Base-by-base conservation (phyloP, 2,329 filamentous ascomycete genomes). In the Fusarium stilboides region DNA sequence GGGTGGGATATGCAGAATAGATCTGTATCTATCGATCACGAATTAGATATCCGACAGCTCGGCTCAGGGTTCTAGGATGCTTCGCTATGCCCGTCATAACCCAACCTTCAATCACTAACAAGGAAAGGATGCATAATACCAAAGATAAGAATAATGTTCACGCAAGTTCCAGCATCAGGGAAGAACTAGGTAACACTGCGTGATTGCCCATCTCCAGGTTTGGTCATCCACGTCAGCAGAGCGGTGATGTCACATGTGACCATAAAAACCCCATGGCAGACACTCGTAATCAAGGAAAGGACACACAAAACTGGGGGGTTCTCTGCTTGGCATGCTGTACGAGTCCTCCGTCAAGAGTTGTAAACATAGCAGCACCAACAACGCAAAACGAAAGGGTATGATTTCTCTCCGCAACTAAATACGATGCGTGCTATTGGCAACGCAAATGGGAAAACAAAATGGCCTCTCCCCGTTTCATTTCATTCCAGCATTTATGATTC, bases 341-440 rank as follows among this genome's bases (percentile, higher is more conserved):
- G 22, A 43, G 37, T 19, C 46, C 34, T 24, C 31, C 33, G 22
- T 19, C n/a, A 10, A 12, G 13, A 44, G 19, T 36, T 28, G 17
- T 6, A 51, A n/a, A 17, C 49, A 34, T 13, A 22, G 28, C 9
- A 43, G 12, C 28, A 46, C 24, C 17, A 26, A 49, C 49, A 39
- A 40, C 42, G 50, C 43, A 69, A 65, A 71, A 57, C 56, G 60
- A 62, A 50, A 47, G 64, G 68, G 68, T 70, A 71, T 70, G 65
- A 62, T 65, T 69, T 62, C 61, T 71, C 49, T 59, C 49, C 33
- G 33, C 44, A 59, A 44, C 59, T 65, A 65, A 54, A 55, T 39
- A 68, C 45, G 55, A 56, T 51, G 51, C 51, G 39, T 46, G 66
- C 46, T 26, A 49, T 52, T 33, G 31, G 37, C 44, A 69, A 19